phyloP scores from a whole-genome alignment of 2,329 filamentous ascomycete species.

The Fusarium papillatum region DNA sequence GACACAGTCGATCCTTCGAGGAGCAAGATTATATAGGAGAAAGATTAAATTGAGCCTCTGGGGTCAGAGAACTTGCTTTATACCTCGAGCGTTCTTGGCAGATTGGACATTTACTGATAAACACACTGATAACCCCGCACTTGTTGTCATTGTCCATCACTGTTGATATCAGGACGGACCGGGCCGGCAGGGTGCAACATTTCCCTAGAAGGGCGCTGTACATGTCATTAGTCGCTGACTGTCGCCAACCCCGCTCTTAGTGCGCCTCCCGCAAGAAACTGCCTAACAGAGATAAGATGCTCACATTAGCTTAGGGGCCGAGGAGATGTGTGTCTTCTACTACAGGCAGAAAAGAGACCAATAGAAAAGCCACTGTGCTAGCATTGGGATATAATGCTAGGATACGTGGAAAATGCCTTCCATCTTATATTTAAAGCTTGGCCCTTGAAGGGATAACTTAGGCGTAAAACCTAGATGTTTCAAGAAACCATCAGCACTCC shows the following conservation, averaged over 20 bases:
- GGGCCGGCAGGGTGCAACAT: not conserved
- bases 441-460: too few species aligned
- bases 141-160: not conserved
- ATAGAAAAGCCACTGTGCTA: too few species aligned
- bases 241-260: not conserved
- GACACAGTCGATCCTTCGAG: not conserved
- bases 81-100: not conserved
- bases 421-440: too few species aligned
- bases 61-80: not conserved
- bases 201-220: not conserved
- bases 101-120: not conserved
- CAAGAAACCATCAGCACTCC: too few species aligned
- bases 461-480: too few species aligned
- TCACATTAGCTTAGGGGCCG: not conserved
- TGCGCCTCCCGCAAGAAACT: not conserved
- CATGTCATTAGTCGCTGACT: not conserved
- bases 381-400: too few species aligned
- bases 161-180: not conserved
- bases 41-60: not conserved
- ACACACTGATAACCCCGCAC: constrained; percentile 2
- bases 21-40: not conserved
- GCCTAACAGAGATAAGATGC: not conserved
- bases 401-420: too few species aligned
- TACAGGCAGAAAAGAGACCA: too few species aligned
- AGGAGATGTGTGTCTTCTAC: too few species aligned